Evolutionary conservation across 1,139 yeast genomes (phyloP).

Genomic region (Taphrina flavorubra): DNA sequence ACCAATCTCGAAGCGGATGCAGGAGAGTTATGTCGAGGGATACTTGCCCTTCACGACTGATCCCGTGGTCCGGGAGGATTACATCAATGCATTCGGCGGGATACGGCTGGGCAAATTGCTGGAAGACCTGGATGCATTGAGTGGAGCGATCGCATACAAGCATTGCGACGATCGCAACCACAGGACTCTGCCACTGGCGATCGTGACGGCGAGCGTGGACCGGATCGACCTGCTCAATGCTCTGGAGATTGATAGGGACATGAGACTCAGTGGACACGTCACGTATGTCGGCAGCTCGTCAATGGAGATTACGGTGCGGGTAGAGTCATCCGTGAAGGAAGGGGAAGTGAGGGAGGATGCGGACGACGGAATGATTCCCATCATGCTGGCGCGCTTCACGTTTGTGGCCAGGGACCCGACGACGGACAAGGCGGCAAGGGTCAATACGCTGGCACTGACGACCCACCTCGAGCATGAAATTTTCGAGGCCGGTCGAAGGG

Average conservation of each 20-base stretch:
- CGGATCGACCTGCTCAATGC: constrained; percentile 85
- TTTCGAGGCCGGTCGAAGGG: constrained; percentile 29
- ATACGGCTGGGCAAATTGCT: constrained; percentile 73
- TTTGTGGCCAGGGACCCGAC: constrained; percentile 93
- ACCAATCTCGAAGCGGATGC: constrained; percentile 33
- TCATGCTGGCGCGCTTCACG: constrained; percentile 87
- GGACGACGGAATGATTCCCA: constrained; percentile 55
- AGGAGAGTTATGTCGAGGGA: constrained; percentile 39
- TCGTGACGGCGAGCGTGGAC: constrained; percentile 60
- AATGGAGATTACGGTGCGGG: constrained; percentile 82
- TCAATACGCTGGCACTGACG: constrained; percentile 37
- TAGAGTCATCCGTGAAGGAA: constrained; percentile 51
- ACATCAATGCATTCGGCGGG: constrained; percentile 38
- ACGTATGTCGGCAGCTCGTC: constrained; percentile 95
- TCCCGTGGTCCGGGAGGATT: constrained; percentile 34
- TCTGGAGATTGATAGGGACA: constrained; percentile 75
- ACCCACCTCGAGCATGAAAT: constrained; percentile 34
- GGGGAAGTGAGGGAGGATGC: constrained; percentile 46
- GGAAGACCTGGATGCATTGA: constrained; percentile 87
- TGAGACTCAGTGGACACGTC: constrained; percentile 82
- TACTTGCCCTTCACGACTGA: constrained; percentile 35
- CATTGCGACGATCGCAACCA: constrained; percentile 92
- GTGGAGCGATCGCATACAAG: constrained; percentile 83
- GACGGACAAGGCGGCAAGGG: constrained; percentile 62
- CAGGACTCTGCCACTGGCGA: constrained; percentile 50